These are phyloP conservation scores for Miscanthus sacchariflorus DNA, from an alignment of 202 grass and related monocot species.

Conservation along the genomic window DNA sequence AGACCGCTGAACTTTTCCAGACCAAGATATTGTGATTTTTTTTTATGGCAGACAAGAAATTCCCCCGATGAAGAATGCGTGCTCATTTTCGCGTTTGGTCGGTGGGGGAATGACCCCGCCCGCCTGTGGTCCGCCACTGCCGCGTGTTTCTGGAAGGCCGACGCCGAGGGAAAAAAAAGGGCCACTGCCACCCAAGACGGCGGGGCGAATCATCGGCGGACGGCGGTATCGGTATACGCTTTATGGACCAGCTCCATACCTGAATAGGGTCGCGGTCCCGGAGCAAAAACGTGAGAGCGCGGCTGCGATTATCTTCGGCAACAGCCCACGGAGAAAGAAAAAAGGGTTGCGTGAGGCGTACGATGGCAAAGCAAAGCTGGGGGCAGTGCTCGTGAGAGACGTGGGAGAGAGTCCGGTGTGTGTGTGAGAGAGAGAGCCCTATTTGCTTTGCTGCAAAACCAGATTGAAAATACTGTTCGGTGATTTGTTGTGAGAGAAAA, in stretches of 20 bases:
- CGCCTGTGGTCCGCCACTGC: background rate
- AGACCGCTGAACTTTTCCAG: too few species aligned
- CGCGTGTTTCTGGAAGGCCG: slow-evolving; percentile 8
- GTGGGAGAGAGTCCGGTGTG: background rate
- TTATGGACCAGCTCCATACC: background rate
- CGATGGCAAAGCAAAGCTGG: background rate
- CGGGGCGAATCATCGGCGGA: background rate
- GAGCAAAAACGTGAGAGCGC: background rate
- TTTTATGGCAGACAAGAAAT: too few species aligned
- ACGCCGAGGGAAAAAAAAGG: too few species aligned
- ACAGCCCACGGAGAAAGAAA: background rate
- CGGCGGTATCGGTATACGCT: background rate
- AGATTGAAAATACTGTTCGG: too few species aligned
- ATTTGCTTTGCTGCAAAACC: too few species aligned
- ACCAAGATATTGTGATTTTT: too few species aligned
- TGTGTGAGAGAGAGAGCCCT: too few species aligned
- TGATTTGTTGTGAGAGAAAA: too few species aligned
- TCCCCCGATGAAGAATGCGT: too few species aligned
- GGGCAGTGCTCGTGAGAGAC: background rate
- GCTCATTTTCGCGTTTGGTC: background rate
- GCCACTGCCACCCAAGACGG: background rate
- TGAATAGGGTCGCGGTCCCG: too few species aligned
- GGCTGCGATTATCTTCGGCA: background rate
- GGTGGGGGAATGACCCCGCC: background rate
- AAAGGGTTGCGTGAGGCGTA: background rate